Evolutionary conservation across 345 rosid genomes (phyloP), one percentile per base, ranked within the genome.

Genomic region (Gynandropsis gynandra): DNA sequence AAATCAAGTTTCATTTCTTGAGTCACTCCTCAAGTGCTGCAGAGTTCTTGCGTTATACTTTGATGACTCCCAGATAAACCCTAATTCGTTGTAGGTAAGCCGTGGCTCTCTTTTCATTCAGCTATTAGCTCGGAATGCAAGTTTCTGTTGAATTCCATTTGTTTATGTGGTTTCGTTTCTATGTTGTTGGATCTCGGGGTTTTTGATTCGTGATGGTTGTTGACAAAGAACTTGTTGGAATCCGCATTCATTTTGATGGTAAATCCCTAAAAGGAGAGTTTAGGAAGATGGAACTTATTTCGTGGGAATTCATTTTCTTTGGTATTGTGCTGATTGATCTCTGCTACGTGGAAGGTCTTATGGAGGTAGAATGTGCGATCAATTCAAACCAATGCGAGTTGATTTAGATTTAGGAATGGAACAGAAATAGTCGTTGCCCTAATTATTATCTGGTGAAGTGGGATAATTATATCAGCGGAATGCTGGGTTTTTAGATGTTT

Each of bases 101-200:
- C n/a, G n/a, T n/a, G n/a, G n/a, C n/a, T n/a, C n/a, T n/a, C 50
- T 51, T 51, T 40, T 17, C 13, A 20, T 46, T 64, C 39, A 19
- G 21, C 21, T 5, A 38, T 38, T 16, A 35, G 50, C 56, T 21
- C 47, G 16, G 43, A 54, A 53, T 58, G 47, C 49, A 11, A 48
- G 31, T 9, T 52, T 50, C 48, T 27, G 35, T 49, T 47, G 50
- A 56, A 32, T 52, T 63, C 17, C 42, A 34, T 49, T 47, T 43
- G 19, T 43, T n/a, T 18, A 9, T 48, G 12, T 15, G 10, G 8
- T 24, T 62, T 56, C 59, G 36, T 27, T 6, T 54, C 34, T 45
- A 29, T 50, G 36, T 49, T 15, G 52, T 58, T 60, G 38, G 76
- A 72, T 72, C 76, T 61, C 45, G 31, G 47, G 39, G 51, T 1